Evolutionary conservation across 331 rosid genomes (phyloP).

Genomic region (Prunus yedoensis): DNA sequence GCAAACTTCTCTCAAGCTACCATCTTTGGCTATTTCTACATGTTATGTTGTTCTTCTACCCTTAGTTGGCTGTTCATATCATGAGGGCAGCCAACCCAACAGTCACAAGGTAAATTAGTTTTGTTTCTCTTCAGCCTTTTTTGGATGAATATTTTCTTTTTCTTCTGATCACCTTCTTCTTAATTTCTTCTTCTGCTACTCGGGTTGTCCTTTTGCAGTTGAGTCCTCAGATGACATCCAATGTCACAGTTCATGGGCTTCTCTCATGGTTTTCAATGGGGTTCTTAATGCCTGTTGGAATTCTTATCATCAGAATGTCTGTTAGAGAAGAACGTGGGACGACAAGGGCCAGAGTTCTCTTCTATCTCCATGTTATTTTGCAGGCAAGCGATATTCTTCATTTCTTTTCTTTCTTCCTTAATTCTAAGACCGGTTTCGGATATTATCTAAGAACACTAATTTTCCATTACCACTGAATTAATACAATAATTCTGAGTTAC

Average conservation of each 20-base stretch:
- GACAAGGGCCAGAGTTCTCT: slow-evolving; percentile 46
- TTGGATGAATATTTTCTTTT: background rate
- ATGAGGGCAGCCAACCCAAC: slow-evolving; percentile 34
- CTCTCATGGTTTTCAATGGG: slow-evolving; percentile 87
- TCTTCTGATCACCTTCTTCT: background rate
- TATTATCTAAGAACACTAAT: background rate
- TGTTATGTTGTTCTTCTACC: slow-evolving; percentile 49
- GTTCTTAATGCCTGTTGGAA: slow-evolving; percentile 80
- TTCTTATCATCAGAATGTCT: slow-evolving; percentile 66
- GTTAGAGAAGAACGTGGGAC: slow-evolving; percentile 52
- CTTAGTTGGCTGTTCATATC: slow-evolving; percentile 47
- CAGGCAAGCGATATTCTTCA: slow-evolving; percentile 59
- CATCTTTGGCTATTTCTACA: slow-evolving; percentile 29
- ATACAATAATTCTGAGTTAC: background rate
- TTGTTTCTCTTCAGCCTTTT: background rate
- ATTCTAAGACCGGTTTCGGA: background rate
- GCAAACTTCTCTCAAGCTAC: slow-evolving; percentile 33
- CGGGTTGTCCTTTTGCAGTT: slow-evolving; percentile 36
- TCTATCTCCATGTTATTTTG: slow-evolving; percentile 73
- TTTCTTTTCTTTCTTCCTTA: background rate
- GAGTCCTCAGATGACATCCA: slow-evolving; percentile 53
- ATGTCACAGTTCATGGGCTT: slow-evolving; percentile 72
- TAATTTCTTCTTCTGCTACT: background rate
- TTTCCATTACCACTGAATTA: background rate
- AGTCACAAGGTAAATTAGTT: slow-evolving; percentile 40